Percentiles rank a stretch among this genome's conserved stretches.
These are phyloP conservation scores for Spinacia oleracea DNA, from an alignment of 179 eudicot species.

Conservation along the genomic window DNA sequence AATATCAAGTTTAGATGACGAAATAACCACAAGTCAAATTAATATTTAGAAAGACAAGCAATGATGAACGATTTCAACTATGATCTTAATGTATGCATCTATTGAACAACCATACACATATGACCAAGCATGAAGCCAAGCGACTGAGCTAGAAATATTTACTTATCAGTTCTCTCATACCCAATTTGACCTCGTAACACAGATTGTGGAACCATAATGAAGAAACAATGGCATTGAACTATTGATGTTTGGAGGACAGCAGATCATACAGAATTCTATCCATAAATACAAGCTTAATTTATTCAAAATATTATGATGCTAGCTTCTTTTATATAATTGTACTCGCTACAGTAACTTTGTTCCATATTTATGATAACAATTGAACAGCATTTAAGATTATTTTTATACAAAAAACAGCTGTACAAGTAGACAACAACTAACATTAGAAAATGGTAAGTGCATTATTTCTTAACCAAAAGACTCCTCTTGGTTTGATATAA, in stretches of 20 bases:
- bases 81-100: background rate
- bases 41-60: background rate
- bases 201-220: background rate
- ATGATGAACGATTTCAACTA: too few species aligned
- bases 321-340: background rate
- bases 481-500: background rate
- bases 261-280: background rate
- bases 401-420: background rate
- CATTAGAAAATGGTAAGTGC: background rate
- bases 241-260: background rate
- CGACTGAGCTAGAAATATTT: background rate
- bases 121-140: constrained; percentile 3
- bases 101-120: background rate
- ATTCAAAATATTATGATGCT: background rate
- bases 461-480: background rate
- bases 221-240: background rate
- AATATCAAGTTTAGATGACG: constrained; percentile 4
- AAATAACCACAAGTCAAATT: constrained; percentile 13
- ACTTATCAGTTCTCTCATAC: background rate
- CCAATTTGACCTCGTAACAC: background rate
- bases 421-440: background rate
- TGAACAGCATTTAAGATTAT: background rate
- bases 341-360: background rate
- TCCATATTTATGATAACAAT: background rate
- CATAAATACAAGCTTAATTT: background rate